Base-by-base conservation (phyloP, 2,329 filamentous ascomycete genomes). In the Apiospora kogelbergensis region DNA sequence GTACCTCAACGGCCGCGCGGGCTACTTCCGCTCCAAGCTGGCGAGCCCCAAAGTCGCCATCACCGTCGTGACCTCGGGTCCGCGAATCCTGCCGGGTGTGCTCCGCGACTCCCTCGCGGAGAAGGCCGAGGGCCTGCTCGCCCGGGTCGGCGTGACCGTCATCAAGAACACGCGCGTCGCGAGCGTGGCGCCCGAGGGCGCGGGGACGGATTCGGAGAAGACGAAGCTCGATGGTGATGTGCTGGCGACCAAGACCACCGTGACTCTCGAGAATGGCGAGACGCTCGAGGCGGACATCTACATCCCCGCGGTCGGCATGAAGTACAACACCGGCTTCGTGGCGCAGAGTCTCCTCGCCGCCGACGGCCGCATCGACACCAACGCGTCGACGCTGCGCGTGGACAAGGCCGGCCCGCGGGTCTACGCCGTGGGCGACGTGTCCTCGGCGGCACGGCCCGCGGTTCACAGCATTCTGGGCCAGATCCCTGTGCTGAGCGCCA, bases 401-500 rank as follows among this genome's bases (percentile, higher is more conserved):
- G 69, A 79, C 20, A 68, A 71, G 17, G 72, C 75, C 2, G 66
- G 76, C 76, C 67, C 76, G 0, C 77, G 80, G 0, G 74, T 86
- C 13, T 87, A 86, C 70, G 82, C 83, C 3, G 72, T 86, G 45
- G 84, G 85, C 20, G 84, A 86, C 73, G 83, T 73, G 1, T 76
- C 80, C 5, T 80, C 80, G 0, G 80, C 75, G 67, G 79, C 81
- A 0, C 78, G 80, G 0, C 81, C 81, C 3, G 82, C 80, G 0
- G 74, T 86, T 3, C 83, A 86, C 71, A 74, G 76, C 26, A 80
- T 85, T 24, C 70, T 83, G 3, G 73, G 73, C 6, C 79, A 80
- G 0, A 75, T 85, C 2, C 84, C 84, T 0, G 75, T 84, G 4
- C 76, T 86, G 13, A 78, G 80, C 22, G 78, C 81, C 6, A 87